These are phyloP conservation scores for Solanum chacoense DNA, from an alignment of 305 asterid species.

Conservation along the genomic window DNA sequence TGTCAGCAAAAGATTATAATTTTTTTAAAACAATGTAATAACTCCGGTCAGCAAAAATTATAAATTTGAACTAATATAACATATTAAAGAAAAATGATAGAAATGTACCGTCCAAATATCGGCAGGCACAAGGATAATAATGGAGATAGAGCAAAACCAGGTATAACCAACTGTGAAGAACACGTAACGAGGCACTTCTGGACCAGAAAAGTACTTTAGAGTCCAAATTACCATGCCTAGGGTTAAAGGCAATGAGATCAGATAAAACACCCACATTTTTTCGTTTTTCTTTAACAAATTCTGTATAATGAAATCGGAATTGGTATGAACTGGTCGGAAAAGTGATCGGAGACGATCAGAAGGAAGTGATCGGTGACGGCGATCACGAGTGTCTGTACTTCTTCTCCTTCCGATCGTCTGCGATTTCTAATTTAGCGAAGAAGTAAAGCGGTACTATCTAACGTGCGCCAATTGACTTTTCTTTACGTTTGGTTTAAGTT, in stretches of 20 bases:
- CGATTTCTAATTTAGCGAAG: not conserved
- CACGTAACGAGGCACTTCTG: conserved; percentile 88
- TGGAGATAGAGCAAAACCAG: conserved; percentile 92
- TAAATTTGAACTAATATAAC: not conserved
- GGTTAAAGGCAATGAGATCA: conserved; percentile 96
- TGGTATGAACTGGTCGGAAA: not conserved
- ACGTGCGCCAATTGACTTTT: not conserved
- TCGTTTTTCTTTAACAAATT: not conserved
- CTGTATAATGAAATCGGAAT: not conserved
- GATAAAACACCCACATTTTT: conserved; percentile 91
- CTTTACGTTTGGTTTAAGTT: not conserved
- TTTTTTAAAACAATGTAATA: not conserved
- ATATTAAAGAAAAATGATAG: not conserved
- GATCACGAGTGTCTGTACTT: not conserved
- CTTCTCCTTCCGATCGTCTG: not conserved
- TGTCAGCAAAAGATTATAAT: not conserved
- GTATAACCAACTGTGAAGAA: conserved; percentile 89
- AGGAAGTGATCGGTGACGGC: not conserved
- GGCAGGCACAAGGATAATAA: conserved; percentile 95
- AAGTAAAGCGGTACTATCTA: not conserved
- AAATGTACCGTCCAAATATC: conserved; percentile 89
- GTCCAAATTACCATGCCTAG: conserved; percentile 83
- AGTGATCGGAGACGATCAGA: not conserved
- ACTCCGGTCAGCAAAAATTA: not conserved
- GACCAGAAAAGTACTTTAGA: conserved; percentile 84